Evolutionary conservation across 768 basidiomycete species (phyloP).

Genomic region (Tylopilus plumbeoviolaceoides): DNA sequence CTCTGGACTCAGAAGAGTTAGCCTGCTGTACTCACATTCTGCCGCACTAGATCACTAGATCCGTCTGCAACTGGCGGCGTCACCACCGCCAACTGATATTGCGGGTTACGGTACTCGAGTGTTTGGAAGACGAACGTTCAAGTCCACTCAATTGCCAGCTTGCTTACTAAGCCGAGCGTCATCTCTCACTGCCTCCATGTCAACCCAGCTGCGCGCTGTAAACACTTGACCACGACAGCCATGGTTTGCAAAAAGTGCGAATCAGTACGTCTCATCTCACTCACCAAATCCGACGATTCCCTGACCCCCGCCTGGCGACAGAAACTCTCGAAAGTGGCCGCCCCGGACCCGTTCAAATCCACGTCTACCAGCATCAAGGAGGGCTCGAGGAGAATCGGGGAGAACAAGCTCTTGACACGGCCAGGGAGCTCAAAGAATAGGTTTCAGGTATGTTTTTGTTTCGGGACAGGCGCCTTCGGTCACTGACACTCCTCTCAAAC

Average conservation of each 20-base stretch:
- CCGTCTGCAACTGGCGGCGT: background rate
- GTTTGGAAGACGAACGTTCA: too few species aligned
- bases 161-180: slow-evolving; percentile 19
- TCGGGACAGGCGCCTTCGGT: slow-evolving; percentile 8
- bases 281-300: slow-evolving; percentile 1
- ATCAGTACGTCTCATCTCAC: slow-evolving; percentile 41
- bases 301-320: slow-evolving; percentile 26
- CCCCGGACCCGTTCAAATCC: slow-evolving; percentile 81
- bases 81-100: background rate
- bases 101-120: too few species aligned
- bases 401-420: slow-evolving; percentile 75
- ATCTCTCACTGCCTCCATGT: slow-evolving; percentile 5
- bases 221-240: slow-evolving; percentile 10
- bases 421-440: slow-evolving; percentile 73
- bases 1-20: slow-evolving; percentile 3
- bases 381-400: slow-evolving; percentile 75
- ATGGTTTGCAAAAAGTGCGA: slow-evolving; percentile 93
- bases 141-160: slow-evolving; percentile 4
- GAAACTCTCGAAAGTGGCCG: slow-evolving; percentile 90
- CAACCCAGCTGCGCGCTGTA: background rate
- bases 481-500: slow-evolving; percentile 1
- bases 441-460: slow-evolving; percentile 54
- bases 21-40: background rate
- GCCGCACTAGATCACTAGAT: background rate
- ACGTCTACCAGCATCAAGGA: slow-evolving; percentile 74